Conservation (phyloP, 73 alveolate species). For the Paramecium biaurelia region DNA sequence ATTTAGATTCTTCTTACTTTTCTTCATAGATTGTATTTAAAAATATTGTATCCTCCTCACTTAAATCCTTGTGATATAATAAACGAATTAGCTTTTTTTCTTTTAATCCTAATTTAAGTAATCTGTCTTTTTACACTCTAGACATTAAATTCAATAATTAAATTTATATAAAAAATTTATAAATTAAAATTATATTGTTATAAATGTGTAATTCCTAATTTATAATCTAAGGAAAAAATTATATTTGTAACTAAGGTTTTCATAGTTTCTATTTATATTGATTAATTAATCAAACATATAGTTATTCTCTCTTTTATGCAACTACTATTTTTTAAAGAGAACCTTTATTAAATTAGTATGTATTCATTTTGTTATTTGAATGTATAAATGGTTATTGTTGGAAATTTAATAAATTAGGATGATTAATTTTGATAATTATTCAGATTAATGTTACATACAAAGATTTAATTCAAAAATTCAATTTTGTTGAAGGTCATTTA, state of each 20-base stretch:
- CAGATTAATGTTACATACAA: background rate
- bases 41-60: background rate
- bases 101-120: background rate
- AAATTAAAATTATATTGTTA: too few species aligned
- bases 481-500: background rate
- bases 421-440: background rate
- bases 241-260: too few species aligned
- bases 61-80: background rate
- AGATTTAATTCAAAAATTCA: background rate
- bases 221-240: background rate
- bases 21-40: conserved; percentile 4
- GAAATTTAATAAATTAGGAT: background rate
- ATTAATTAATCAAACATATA: background rate
- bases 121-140: conserved; percentile 30
- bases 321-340: background rate
- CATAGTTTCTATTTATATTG: background rate
- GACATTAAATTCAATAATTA: background rate
- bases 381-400: background rate
- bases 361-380: background rate
- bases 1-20: background rate
- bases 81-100: background rate
- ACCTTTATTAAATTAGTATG: background rate
- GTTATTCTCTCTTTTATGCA: background rate
- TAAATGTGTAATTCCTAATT: background rate
- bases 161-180: too few species aligned